Base-by-base conservation (phyloP, 1,139 yeast genomes). In the Hemisphaericaspora subhashii region DNA sequence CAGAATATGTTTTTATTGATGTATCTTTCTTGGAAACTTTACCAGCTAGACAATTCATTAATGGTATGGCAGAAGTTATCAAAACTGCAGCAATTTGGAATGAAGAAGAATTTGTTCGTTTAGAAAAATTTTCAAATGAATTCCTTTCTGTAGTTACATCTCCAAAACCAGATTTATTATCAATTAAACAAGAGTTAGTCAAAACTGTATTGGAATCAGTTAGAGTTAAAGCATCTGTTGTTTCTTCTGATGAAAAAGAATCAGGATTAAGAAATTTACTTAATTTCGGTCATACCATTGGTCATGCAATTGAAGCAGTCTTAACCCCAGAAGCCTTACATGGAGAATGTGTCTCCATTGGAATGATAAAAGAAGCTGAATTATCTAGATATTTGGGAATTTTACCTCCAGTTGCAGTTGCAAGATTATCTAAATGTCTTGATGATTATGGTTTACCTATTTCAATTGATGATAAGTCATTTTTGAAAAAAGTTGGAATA, bases 51-150 rank as follows among this genome's bases (percentile, higher is more conserved):
- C 98, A 94, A 60, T 88, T 94, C 61, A 87, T 94, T 55, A 94
- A 94, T 57, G 99, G 99, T 47, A 92, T 94, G 92, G 96, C 96
- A 2, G 99, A 94, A 66, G 97, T 94, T 41, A 85, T 94, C 52
- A 94, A 92, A 68, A 94, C 98, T 9, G 98, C 98, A 8, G 97
- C 98, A 26, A 90, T 94, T 55, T 94, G 98, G 98, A 84, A 90
- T 58, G 96, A 86, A 51, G 71, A 60, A 0, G 98, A 92, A 59
- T 94, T 94, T 61, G 68, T 82, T 27, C 73, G 97, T 49, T 76
- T 94, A 45, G 99, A 94, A 62, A 64, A 72, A 25, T 81, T 89
- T 57, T 81, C 95, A 31, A 74, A 77, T 33, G 58, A 66, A 17
- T 90, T 92, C 57, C 72, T 87, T 43, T 68, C 75, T 17, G 83